Percentiles rank a stretch among this genome's conserved stretches.
phyloP scores from a whole-genome alignment of 306 rosid genomes.

The Sophora flavescens region DNA sequence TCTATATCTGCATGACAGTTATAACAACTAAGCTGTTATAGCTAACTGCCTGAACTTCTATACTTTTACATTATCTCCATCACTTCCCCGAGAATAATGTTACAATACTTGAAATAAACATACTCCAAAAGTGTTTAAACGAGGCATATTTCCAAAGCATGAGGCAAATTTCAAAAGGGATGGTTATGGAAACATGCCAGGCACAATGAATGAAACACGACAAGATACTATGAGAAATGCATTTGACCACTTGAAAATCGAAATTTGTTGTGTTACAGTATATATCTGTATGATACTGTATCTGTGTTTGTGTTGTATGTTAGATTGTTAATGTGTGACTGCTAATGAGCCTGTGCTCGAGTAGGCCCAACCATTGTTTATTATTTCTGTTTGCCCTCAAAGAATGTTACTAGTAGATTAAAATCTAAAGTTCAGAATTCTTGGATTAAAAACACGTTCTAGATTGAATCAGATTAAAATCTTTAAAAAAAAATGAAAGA shows the following conservation, averaged over 20 bases:
- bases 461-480: background rate
- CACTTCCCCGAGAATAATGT: too few relatives aligned
- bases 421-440: background rate
- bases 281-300: too few relatives aligned
- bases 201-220: background rate
- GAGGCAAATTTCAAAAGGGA: background rate
- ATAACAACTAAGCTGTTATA: too few relatives aligned
- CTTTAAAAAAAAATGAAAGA: background rate
- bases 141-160: background rate
- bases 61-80: too few relatives aligned
- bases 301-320: background rate
- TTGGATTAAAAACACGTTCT: background rate
- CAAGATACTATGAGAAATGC: background rate
- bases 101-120: too few relatives aligned
- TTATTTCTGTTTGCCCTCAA: background rate
- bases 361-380: background rate
- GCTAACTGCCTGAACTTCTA: too few relatives aligned
- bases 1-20: too few relatives aligned
- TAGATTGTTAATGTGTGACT: background rate
- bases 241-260: background rate
- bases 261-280: too few relatives aligned
- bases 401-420: background rate
- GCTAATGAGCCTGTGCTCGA: background rate
- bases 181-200: background rate
- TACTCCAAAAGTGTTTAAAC: too few relatives aligned